Evolutionary conservation across 345 rosid species (phyloP).

Genomic region (Aquilaria malaccensis): DNA sequence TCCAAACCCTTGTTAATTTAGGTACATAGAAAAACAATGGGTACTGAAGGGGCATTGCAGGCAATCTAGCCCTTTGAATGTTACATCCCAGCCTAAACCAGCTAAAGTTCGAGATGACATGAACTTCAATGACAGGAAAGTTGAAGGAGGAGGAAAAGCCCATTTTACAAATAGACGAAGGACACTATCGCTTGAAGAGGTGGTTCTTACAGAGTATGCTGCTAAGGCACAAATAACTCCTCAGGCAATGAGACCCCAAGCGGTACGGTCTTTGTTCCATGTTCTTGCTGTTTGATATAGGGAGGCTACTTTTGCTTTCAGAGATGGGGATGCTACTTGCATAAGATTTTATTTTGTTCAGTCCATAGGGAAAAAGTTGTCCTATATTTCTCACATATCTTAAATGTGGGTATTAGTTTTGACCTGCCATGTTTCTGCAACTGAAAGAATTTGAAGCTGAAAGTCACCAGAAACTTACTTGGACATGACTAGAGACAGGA

Average conservation of each 20-base stretch:
- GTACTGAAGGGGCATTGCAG: slow-evolving; percentile 10
- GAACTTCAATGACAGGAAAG: slow-evolving; percentile 16
- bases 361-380: no score
- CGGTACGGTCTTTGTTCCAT: slow-evolving; percentile 25
- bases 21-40: slow-evolving; percentile 49
- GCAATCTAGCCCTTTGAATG: no score
- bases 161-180: slow-evolving; percentile 30
- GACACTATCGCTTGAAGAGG: slow-evolving; percentile 60
- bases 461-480: no score
- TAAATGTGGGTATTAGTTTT: not conserved
- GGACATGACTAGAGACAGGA: not conserved
- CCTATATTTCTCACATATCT: not conserved
- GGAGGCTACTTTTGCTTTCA: not conserved
- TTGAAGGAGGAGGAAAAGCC: slow-evolving; percentile 24
- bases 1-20: slow-evolving; percentile 6
- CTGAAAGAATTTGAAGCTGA: no score
- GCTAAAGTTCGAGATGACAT: slow-evolving; percentile 14
- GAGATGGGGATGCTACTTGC: not conserved
- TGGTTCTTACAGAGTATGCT: slow-evolving; percentile 36
- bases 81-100: slow-evolving; percentile 19
- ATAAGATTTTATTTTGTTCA: not conserved
- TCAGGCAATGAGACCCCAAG: slow-evolving; percentile 33
- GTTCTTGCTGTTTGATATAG: not conserved
- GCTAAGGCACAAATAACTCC: slow-evolving; percentile 24
- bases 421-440: not conserved